Conservation (phyloP, 2,329 filamentous ascomycete genomes). For the Talaromyces pinophilus region DNA sequence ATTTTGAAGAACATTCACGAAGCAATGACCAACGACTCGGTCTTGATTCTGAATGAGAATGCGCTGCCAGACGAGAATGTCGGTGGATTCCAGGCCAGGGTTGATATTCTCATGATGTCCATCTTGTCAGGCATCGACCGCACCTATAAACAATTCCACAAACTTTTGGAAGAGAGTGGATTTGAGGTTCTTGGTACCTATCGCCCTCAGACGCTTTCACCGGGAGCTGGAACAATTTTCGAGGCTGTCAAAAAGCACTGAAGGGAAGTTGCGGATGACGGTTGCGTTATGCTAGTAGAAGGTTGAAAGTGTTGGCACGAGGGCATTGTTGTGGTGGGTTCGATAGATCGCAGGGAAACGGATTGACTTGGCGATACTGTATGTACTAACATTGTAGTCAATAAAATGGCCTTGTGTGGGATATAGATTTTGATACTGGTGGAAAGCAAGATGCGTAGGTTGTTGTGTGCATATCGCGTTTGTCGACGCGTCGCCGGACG, state of each 20-base stretch:
- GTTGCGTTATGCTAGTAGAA: not conserved
- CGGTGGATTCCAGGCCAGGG: not conserved
- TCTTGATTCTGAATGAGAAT: not conserved
- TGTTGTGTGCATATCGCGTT: no score
- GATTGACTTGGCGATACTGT: no score
- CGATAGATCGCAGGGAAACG: no score
- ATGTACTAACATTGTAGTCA: no score
- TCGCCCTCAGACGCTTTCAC: not conserved
- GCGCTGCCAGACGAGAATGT: not conserved
- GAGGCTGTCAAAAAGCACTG: not conserved
- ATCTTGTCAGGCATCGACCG: slow-evolving; percentile 27
- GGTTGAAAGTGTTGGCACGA: not conserved
- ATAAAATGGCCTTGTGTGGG: no score
- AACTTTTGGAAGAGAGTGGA: slow-evolving; percentile 26
- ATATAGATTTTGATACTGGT: no score
- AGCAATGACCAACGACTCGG: slow-evolving; percentile 30
- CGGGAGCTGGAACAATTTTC: not conserved
- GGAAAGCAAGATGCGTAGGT: no score
- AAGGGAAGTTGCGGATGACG: not conserved
- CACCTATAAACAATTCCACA: slow-evolving; percentile 28
- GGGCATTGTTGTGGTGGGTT: not conserved
- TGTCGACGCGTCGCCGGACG: not conserved
- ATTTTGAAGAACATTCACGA: slow-evolving; percentile 26
- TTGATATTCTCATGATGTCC: slow-evolving; percentile 30
- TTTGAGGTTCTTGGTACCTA: slow-evolving; percentile 12